phyloP scores from a whole-genome alignment of 345 rosid species.

The Excoecaria agallocha region DNA sequence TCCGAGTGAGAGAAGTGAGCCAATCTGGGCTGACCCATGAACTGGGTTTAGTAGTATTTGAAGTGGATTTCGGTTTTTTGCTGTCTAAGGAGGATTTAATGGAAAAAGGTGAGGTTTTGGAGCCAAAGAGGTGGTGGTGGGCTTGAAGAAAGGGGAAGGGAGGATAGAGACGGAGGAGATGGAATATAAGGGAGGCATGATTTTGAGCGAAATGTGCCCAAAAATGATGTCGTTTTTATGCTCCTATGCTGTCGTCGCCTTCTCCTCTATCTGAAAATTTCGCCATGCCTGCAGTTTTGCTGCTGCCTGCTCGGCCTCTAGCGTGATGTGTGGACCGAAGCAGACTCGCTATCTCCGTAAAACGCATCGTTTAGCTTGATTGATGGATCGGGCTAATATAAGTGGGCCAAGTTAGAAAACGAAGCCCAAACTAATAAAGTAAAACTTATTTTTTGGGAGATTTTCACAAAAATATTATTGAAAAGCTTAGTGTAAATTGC shows the following conservation, averaged over 20 bases:
- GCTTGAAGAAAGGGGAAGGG: conserved; percentile 20
- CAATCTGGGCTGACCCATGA: conserved; percentile 94
- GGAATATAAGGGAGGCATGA: conserved; percentile 18
- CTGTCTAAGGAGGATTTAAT: conserved; percentile 47
- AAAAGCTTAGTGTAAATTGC: no score
- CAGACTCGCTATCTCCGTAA: background rate
- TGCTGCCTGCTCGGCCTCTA: background rate
- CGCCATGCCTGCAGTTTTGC: background rate
- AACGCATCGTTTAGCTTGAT: no score
- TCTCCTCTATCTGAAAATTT: background rate
- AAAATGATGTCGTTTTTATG: background rate
- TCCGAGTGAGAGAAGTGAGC: conserved; percentile 77
- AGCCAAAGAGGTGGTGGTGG: conserved; percentile 21
- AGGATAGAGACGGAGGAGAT: conserved; percentile 19
- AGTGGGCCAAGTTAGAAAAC: no score
- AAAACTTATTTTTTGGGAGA: no score
- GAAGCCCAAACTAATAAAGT: no score
- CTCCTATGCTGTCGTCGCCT: no score
- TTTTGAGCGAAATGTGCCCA: background rate
- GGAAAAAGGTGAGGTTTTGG: conserved; percentile 28
- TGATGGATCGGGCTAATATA: no score
- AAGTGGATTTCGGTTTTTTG: conserved; percentile 32
- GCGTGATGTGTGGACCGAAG: conserved; percentile 7
- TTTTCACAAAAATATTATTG: no score
- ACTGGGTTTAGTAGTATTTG: conserved; percentile 31